A percentile compares a stretch with the other conserved stretches of the same genome.
Evolutionary conservation across 306 rosid genomes (phyloP).

Genomic region (Erythrophleum fordii): DNA sequence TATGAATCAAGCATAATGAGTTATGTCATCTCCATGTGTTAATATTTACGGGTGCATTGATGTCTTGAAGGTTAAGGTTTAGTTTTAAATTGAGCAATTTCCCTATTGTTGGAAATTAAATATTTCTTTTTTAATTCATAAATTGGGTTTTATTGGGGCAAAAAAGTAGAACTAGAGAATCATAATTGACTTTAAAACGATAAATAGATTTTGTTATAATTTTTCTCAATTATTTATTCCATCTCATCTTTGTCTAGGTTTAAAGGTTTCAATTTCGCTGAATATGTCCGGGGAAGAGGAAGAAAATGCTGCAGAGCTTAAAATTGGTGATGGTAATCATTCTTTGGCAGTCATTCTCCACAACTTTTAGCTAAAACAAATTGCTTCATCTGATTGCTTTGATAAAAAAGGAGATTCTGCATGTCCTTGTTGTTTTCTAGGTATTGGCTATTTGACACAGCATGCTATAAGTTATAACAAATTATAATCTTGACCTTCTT

Average conservation of each 20-base stretch:
- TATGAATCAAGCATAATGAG: too few species aligned
- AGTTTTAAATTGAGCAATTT: too few species aligned
- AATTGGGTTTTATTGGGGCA: neutral
- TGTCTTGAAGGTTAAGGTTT: too few species aligned
- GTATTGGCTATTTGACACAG: neutral
- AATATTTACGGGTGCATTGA: too few species aligned
- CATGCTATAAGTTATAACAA: neutral
- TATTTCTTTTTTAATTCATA: neutral
- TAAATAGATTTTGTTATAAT: neutral
- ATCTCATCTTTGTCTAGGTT: neutral
- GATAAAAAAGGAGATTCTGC: neutral
- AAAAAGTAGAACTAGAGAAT: neutral
- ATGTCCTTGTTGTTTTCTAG: neutral
- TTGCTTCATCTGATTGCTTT: neutral
- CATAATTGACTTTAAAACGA: neutral
- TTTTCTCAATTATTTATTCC: neutral
- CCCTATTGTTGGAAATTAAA: neutral
- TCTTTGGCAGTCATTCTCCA: neutral
- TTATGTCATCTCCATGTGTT: too few species aligned
- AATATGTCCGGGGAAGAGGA: constrained; percentile 94
- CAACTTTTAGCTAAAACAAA: neutral
- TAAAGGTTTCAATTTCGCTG: constrained; percentile 5
- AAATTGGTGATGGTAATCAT: constrained; percentile 85
- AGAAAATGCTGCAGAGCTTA: constrained; percentile 95
- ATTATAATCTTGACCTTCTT: neutral